Evolutionary conservation across 2,329 filamentous ascomycete species (phyloP).

Genomic region (Penicillium fuscoglaucum): DNA sequence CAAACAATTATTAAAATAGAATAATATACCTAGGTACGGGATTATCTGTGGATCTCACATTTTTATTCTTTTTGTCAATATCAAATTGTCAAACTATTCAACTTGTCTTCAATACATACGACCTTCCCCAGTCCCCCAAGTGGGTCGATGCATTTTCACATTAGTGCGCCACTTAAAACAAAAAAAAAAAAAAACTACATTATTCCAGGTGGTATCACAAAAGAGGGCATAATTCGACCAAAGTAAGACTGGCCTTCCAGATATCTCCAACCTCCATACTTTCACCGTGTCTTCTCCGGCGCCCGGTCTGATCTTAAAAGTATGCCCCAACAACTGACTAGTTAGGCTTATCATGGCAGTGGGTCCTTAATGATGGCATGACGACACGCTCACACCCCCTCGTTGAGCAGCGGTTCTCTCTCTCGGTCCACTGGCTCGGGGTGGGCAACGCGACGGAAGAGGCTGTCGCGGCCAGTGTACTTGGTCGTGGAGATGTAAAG

Average conservation of each 20-base stretch:
- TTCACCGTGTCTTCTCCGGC: not conserved
- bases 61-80: not conserved
- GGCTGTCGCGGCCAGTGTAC: conserved; percentile 38
- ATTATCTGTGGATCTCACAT: too few relatives aligned
- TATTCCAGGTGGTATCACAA: not conserved
- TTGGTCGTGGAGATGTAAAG: conserved; percentile 45
- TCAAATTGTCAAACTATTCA: not conserved
- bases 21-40: too few relatives aligned
- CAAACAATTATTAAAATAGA: not conserved
- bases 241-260: not conserved
- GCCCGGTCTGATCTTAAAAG: not conserved
- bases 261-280: not conserved
- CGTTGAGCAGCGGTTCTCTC: conserved; percentile 54
- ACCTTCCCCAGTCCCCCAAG: not conserved
- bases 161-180: not conserved
- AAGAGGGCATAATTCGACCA: not conserved
- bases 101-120: not conserved
- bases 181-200: not conserved
- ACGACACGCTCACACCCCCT: conserved; percentile 22
- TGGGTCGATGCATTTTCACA: conserved; percentile 1
- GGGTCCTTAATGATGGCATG: not conserved
- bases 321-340: not conserved
- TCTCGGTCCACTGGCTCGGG: conserved; percentile 52
- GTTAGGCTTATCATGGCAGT: not conserved
- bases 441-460: conserved; percentile 35